These are phyloP conservation scores for Chalciporus piperatus DNA, from an alignment of 768 basidiomycete genomes.

Conservation along the genomic window DNA sequence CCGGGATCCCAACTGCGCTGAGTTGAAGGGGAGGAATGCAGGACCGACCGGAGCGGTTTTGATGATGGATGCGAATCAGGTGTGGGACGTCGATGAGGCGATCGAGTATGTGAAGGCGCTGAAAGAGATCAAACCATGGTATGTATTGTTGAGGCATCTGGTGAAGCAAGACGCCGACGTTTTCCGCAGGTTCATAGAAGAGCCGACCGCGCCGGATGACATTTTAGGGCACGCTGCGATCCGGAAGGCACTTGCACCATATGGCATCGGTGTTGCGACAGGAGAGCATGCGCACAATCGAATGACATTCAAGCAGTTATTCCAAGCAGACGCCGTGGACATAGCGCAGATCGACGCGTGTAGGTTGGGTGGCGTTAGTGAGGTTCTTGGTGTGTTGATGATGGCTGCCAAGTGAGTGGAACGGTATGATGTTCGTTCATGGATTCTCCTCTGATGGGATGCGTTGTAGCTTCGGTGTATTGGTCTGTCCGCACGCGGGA, in stretches of 20 bases:
- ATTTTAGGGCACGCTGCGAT: conserved; percentile 82
- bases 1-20: conserved; percentile 55
- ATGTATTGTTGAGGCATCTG: background rate
- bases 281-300: conserved; percentile 95
- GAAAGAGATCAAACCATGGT: conserved; percentile 54
- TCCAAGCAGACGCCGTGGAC: conserved; percentile 87
- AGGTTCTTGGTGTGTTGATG: conserved; percentile 81
- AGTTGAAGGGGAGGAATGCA: conserved; percentile 80
- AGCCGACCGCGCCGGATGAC: conserved; percentile 91
- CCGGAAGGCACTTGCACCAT: conserved; percentile 70
- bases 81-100: conserved; percentile 88
- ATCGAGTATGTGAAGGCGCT: conserved; percentile 83
- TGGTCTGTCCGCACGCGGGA: conserved; percentile 90
- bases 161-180: conserved; percentile 9
- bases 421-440: background rate
- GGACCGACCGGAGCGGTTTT: conserved; percentile 88
- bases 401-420: conserved; percentile 80
- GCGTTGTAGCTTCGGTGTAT: conserved; percentile 67
- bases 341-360: conserved; percentile 89
- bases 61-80: conserved; percentile 96
- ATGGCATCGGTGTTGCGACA: conserved; percentile 88
- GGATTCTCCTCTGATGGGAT: background rate
- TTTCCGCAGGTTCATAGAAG: conserved; percentile 77
- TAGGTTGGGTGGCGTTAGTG: conserved; percentile 85
- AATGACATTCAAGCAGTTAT: conserved; percentile 93